phyloP scores from a whole-genome alignment of 768 basidiomycete species.

The Pleurotus djamor region DNA sequence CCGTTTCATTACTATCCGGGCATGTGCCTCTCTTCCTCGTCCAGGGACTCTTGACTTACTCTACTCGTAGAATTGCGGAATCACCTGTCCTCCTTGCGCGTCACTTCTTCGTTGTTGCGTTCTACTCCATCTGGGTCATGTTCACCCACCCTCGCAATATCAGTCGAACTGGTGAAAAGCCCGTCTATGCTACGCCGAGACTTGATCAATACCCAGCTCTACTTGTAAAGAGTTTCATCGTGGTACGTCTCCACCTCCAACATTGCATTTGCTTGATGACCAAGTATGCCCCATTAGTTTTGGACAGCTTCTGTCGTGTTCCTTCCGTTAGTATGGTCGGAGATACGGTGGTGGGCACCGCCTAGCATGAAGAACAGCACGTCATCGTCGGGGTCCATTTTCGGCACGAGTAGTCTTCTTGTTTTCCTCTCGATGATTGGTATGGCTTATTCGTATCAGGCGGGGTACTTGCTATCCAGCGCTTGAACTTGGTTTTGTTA shows the following conservation, averaged over 20 bases:
- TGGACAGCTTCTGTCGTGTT: slow-evolving; percentile 90
- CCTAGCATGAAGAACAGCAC: slow-evolving; percentile 5
- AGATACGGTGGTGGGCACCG: slow-evolving; percentile 72
- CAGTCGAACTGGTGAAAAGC: slow-evolving; percentile 30
- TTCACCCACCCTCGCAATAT: slow-evolving; percentile 53
- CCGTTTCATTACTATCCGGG: slow-evolving; percentile 90
- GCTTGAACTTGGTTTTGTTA: not conserved
- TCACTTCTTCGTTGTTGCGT: slow-evolving; percentile 95
- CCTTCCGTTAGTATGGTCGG: slow-evolving; percentile 84
- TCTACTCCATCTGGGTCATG: slow-evolving; percentile 91
- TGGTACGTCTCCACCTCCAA: slow-evolving; percentile 58
- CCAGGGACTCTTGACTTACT: not conserved
- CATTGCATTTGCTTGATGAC: not conserved
- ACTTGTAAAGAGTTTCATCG: slow-evolving; percentile 55
- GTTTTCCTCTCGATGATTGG: not conserved
- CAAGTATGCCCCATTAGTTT: no score
- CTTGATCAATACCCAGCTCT: slow-evolving; percentile 70
- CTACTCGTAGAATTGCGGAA: slow-evolving; percentile 59
- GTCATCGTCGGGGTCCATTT: not conserved
- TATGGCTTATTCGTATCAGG: slow-evolving; percentile 4
- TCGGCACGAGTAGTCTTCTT: not conserved
- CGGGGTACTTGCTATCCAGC: not conserved
- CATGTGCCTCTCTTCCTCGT: slow-evolving; percentile 29
- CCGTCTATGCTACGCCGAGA: slow-evolving; percentile 35
- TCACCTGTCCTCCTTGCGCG: slow-evolving; percentile 78